These are phyloP conservation scores for Kodamaea kaohsiungensis DNA, from an alignment of 805 yeast genomes.

Conservation along the genomic window DNA sequence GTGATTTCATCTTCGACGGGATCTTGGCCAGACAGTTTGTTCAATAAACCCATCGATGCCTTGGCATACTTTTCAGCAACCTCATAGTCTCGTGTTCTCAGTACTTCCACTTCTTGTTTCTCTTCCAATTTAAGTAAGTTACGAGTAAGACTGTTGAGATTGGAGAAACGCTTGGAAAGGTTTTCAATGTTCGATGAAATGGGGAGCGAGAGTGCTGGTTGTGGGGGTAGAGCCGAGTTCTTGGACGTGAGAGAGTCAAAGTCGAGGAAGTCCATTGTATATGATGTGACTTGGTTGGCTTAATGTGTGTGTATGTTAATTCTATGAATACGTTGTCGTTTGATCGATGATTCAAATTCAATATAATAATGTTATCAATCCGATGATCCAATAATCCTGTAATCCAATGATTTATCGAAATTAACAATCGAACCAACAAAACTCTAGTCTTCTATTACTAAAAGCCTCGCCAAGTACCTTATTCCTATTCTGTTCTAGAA, in stretches of 20 bases:
- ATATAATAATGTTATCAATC: too few relatives aligned
- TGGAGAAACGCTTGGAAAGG: conserved; percentile 34
- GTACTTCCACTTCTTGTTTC: conserved; percentile 8
- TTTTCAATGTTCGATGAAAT: conserved; percentile 38
- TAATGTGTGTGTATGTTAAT: not conserved
- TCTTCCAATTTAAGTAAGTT: conserved; percentile 29
- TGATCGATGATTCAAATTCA: too few relatives aligned
- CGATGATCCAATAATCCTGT: not conserved
- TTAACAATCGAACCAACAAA: not conserved
- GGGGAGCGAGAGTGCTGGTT: conserved; percentile 45
- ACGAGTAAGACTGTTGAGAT: conserved; percentile 32
- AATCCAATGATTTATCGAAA: not conserved
- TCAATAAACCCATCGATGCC: conserved; percentile 42
- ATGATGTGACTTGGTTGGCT: not conserved
- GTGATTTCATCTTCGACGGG: not conserved
- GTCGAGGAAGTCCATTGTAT: conserved; percentile 42
- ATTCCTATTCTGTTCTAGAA: not conserved
- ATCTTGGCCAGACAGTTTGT: conserved; percentile 11
- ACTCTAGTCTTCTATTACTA: not conserved
- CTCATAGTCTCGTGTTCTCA: conserved; percentile 13
- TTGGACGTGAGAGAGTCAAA: conserved; percentile 25
- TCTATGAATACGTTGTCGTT: too few relatives aligned
- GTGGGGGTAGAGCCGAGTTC: conserved; percentile 37
- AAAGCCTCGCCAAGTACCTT: not conserved
- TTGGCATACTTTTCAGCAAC: conserved; percentile 52